phyloP scores from a whole-genome alignment of 176 grass and related monocot species.

The Oropetium thomaeum region DNA sequence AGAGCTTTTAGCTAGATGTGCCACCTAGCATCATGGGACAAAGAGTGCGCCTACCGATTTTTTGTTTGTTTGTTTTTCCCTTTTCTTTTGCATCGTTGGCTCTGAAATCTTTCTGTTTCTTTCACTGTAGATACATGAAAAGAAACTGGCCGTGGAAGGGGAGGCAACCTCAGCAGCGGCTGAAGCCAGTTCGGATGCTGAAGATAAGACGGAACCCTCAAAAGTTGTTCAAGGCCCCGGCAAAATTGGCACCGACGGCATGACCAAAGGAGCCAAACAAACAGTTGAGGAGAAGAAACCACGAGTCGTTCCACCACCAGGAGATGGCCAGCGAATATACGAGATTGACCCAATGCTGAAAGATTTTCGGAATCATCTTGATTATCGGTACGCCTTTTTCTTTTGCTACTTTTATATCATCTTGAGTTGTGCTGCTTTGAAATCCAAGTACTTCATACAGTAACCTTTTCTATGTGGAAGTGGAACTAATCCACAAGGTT shows the following conservation, averaged over 20 bases:
- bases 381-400: slow-evolving; percentile 56
- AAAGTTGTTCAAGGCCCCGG: slow-evolving; percentile 11
- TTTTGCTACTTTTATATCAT: not conserved
- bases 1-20: slow-evolving; percentile 8
- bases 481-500: slow-evolving; percentile 3
- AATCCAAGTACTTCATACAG: slow-evolving; percentile 2
- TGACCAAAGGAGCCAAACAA: slow-evolving; percentile 31
- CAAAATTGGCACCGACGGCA: not conserved
- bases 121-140: slow-evolving; percentile 26
- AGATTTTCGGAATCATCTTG: slow-evolving; percentile 59
- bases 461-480: not conserved
- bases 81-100: not conserved
- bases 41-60: not conserved
- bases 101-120: not conserved
- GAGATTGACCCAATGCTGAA: slow-evolving; percentile 66
- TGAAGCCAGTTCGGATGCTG: slow-evolving; percentile 24
- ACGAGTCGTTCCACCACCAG: slow-evolving; percentile 50
- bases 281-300: slow-evolving; percentile 46
- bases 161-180: not conserved
- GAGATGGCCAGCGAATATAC: slow-evolving; percentile 78
- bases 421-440: not conserved
- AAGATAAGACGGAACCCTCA: slow-evolving; percentile 27
- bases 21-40: not conserved
- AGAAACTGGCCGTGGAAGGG: slow-evolving; percentile 21
- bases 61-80: not conserved